A percentile compares a stretch with the other conserved stretches of the same genome.
These are phyloP conservation scores for Ochromonas danica DNA, from an alignment of 108 stramenopile genomes.

Conservation along the genomic window DNA sequence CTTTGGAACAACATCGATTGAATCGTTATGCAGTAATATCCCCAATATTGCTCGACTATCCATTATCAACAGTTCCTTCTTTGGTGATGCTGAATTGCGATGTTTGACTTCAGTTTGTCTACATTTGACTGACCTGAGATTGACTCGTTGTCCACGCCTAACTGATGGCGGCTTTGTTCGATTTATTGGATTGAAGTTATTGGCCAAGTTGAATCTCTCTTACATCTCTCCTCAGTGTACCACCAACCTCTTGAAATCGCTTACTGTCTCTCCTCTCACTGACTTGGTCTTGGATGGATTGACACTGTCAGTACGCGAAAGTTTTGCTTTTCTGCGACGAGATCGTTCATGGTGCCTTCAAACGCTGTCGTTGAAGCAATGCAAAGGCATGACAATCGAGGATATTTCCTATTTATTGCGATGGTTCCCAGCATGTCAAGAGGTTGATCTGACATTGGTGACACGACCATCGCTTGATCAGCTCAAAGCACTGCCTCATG, in stretches of 20 bases:
- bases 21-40: neutral
- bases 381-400: too few relatives aligned
- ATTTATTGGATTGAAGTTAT: neutral
- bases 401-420: too few relatives aligned
- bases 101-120: slow-evolving; percentile 7
- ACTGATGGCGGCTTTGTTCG: slow-evolving; percentile 13
- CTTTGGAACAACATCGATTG: neutral
- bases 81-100: neutral
- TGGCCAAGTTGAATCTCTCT: neutral
- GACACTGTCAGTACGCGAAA: neutral
- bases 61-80: neutral
- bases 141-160: neutral
- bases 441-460: too few relatives aligned
- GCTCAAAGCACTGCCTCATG: neutral
- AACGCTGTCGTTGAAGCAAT: too few relatives aligned
- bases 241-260: neutral
- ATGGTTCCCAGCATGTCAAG: too few relatives aligned
- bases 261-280: neutral
- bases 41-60: neutral
- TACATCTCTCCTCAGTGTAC: neutral
- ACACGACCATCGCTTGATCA: too few relatives aligned
- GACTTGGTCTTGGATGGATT: neutral
- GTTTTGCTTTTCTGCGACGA: neutral
- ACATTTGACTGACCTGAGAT: neutral
- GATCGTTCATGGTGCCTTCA: neutral